phyloP scores from a whole-genome alignment of 805 yeast species.

The Metschnikowia reukaufii region DNA sequence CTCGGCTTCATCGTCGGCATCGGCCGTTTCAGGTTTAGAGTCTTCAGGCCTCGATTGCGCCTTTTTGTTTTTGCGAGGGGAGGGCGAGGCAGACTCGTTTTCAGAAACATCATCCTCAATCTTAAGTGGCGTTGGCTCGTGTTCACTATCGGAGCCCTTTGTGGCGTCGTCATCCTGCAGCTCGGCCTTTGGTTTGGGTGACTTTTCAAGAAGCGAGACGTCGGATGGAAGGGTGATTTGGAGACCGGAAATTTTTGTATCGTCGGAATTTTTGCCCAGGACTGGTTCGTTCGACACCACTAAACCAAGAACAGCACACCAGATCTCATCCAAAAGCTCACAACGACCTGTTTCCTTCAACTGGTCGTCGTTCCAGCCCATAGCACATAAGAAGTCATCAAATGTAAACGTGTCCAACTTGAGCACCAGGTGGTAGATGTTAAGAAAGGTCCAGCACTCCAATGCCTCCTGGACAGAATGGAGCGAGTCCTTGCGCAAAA shows the following conservation, averaged over 20 bases:
- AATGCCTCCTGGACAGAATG: constrained; percentile 45
- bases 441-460: constrained; percentile 74
- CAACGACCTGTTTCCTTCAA: constrained; percentile 46
- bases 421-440: constrained; percentile 64
- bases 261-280: constrained; percentile 30
- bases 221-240: constrained; percentile 33
- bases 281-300: constrained; percentile 45
- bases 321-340: constrained; percentile 60
- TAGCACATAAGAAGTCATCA: constrained; percentile 68
- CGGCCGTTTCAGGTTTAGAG: neutral
- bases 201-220: constrained; percentile 12
- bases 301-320: constrained; percentile 61
- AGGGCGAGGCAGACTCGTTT: constrained; percentile 9
- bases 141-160: constrained; percentile 24
- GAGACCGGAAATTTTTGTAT: constrained; percentile 34
- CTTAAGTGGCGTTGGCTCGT: constrained; percentile 20
- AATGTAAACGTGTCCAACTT: constrained; percentile 72
- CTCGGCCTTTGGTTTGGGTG: neutral
- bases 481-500: constrained; percentile 4
- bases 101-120: constrained; percentile 22
- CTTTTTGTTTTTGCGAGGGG: constrained; percentile 5
- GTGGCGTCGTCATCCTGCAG: constrained; percentile 4
- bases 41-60: neutral
- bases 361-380: constrained; percentile 46
- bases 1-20: constrained; percentile 3